Evolutionary conservation across 2,329 filamentous ascomycete genomes (phyloP).

Genomic region (Trichoderma lentiforme): DNA sequence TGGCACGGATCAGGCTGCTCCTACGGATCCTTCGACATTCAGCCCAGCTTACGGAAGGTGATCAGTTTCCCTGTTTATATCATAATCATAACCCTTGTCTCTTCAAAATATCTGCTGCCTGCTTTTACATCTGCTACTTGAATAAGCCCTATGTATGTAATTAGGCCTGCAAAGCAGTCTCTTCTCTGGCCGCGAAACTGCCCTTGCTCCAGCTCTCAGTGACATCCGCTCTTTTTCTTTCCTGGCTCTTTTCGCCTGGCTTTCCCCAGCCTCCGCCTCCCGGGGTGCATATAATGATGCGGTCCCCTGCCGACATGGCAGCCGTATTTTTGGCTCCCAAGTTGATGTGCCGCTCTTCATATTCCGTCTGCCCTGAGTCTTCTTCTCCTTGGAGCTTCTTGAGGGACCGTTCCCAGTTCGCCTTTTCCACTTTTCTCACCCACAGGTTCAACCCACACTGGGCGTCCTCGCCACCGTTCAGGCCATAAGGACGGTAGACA

Average conservation of each 20-base stretch:
- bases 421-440: conserved; percentile 68
- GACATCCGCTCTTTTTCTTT: conserved; percentile 51
- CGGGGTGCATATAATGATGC: conserved; percentile 74
- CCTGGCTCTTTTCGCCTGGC: conserved; percentile 54
- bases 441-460: conserved; percentile 81
- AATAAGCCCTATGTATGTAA: background rate
- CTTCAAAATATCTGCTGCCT: background rate
- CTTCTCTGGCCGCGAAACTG: conserved; percentile 55
- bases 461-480: conserved; percentile 78
- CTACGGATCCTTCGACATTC: background rate
- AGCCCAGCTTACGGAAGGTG: background rate
- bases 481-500: conserved; percentile 64
- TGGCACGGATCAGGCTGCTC: background rate
- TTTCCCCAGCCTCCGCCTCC: conserved; percentile 76
- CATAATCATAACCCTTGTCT: background rate
- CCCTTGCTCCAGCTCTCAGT: conserved; percentile 53
- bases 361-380: conserved; percentile 39
- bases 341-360: conserved; percentile 63
- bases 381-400: conserved; percentile 36
- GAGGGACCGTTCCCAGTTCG: conserved; percentile 46
- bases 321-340: conserved; percentile 78
- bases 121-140: background rate
- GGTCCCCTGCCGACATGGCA: conserved; percentile 70
- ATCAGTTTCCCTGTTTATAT: background rate
- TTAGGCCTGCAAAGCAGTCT: conserved; percentile 55